Percentiles rank a stretch among this genome's conserved stretches.
Evolutionary conservation across 305 asterid genomes (phyloP).

Genomic region (Fraxinus ornus): DNA sequence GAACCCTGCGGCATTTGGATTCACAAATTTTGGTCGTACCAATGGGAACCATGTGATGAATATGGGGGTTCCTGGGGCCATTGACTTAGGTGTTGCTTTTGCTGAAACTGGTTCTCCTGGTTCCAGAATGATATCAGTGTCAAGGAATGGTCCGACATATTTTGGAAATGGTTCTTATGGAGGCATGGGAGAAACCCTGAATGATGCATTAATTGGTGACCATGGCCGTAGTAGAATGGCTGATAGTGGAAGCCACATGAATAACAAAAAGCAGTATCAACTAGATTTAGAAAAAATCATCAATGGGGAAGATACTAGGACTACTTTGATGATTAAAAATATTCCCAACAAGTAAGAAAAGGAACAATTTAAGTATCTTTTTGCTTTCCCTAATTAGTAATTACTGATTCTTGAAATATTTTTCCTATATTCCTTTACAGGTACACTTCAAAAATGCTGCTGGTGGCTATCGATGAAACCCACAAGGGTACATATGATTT

Average conservation of each 20-base stretch:
- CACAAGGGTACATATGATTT: constrained; percentile 91
- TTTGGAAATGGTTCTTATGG: constrained; percentile 71
- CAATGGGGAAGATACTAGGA: constrained; percentile 78
- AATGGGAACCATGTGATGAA: constrained; percentile 47
- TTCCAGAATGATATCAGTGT: constrained; percentile 57
- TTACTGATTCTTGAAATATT: constrained; percentile 5
- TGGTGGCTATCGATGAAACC: constrained; percentile 81
- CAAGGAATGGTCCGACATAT: constrained; percentile 61
- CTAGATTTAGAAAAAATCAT: constrained; percentile 81
- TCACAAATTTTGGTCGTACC: constrained; percentile 43
- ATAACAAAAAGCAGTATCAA: constrained; percentile 74
- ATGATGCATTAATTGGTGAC: constrained; percentile 53
- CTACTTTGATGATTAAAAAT: constrained; percentile 91
- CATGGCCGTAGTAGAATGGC: constrained; percentile 69
- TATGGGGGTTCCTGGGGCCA: constrained; percentile 44
- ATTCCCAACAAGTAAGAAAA: constrained; percentile 85
- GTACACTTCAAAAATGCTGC: constrained; percentile 97
- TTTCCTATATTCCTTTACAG: constrained; percentile 35
- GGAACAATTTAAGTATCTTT: background rate
- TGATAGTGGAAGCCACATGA: constrained; percentile 65
- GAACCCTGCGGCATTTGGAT: constrained; percentile 54
- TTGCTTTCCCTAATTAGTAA: constrained; percentile 17
- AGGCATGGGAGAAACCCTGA: constrained; percentile 45
- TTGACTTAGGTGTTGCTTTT: constrained; percentile 56
- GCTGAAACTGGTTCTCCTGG: constrained; percentile 61